These are phyloP conservation scores for Xylariaceae sp. DNA, from an alignment of 2,329 filamentous ascomycete genomes.

Conservation along the genomic window DNA sequence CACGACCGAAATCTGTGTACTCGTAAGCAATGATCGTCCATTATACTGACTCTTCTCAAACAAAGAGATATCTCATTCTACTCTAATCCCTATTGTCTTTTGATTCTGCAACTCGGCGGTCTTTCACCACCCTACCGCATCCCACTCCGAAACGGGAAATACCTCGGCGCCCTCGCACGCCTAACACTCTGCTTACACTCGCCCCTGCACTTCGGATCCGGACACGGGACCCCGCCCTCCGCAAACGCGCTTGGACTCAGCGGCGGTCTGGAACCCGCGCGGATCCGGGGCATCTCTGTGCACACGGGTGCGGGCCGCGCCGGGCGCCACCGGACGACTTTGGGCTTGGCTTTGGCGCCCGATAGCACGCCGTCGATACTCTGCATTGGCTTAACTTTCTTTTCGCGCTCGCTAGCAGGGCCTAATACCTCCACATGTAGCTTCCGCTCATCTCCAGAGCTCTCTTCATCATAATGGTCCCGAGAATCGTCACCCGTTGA, in stretches of 20 bases:
- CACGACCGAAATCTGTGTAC: too few species aligned
- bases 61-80: too few species aligned
- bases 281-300: constrained; percentile 20
- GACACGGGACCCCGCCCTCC: constrained; percentile 7
- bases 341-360: not conserved
- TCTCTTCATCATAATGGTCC: too few species aligned
- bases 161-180: constrained; percentile 8
- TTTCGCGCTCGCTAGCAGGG: not conserved
- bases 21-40: too few species aligned
- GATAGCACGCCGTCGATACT: not conserved
- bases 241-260: constrained; percentile 26
- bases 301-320: not conserved
- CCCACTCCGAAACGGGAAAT: constrained; percentile 21
- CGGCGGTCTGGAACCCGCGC: constrained; percentile 25
- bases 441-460: not conserved
- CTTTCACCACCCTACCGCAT: not conserved
- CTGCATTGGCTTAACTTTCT: not conserved
- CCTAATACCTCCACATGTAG: not conserved
- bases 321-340: not conserved
- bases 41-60: too few species aligned
- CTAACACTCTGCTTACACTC: not conserved
- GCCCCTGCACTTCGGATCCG: constrained; percentile 1
- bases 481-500: not conserved
- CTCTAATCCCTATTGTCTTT: too few species aligned
- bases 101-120: too few species aligned